Conservation (phyloP, 768 basidiomycete species). For the Tylopilus rubrobrunneus region DNA sequence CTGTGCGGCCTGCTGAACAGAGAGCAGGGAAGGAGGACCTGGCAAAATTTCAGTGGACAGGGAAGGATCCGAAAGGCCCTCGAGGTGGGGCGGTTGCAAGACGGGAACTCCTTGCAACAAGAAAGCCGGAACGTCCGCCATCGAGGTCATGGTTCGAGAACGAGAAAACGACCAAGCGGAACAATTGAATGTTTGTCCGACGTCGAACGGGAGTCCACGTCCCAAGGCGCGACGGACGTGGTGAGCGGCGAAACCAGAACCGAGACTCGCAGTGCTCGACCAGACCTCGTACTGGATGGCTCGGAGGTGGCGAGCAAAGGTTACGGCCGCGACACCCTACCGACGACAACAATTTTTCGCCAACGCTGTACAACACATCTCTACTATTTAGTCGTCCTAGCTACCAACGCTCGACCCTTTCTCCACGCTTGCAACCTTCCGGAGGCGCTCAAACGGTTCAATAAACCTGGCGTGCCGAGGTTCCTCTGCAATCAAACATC, state of each 20-base stretch:
- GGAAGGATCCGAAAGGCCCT: constrained; percentile 62
- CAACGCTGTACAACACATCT: constrained; percentile 9
- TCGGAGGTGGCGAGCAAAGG: constrained; percentile 22
- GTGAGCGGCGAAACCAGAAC: constrained; percentile 19
- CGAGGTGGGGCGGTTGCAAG: constrained; percentile 75
- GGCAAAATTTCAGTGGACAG: constrained; percentile 89
- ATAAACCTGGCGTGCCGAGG: background rate
- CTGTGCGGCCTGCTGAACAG: constrained; percentile 64
- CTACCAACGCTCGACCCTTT: constrained; percentile 13
- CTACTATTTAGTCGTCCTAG: constrained; percentile 8
- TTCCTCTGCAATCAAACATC: constrained; percentile 5
- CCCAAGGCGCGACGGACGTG: constrained; percentile 19
- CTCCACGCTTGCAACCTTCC: background rate
- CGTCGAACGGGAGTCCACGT: constrained; percentile 18
- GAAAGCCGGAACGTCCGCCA: constrained; percentile 64
- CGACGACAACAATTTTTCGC: constrained; percentile 28
- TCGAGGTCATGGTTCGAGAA: constrained; percentile 58
- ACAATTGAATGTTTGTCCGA: constrained; percentile 12
- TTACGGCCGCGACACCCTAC: constrained; percentile 17
- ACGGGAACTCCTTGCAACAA: constrained; percentile 70
- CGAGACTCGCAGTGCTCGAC: constrained; percentile 19
- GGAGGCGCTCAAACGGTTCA: background rate
- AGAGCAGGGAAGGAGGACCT: constrained; percentile 74
- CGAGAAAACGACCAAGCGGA: constrained; percentile 22
- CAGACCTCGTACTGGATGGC: constrained; percentile 9